Percentiles rank a stretch among this genome's conserved stretches.
Conservation (phyloP, 345 rosid genomes). For the Gossypium australe region DNA sequence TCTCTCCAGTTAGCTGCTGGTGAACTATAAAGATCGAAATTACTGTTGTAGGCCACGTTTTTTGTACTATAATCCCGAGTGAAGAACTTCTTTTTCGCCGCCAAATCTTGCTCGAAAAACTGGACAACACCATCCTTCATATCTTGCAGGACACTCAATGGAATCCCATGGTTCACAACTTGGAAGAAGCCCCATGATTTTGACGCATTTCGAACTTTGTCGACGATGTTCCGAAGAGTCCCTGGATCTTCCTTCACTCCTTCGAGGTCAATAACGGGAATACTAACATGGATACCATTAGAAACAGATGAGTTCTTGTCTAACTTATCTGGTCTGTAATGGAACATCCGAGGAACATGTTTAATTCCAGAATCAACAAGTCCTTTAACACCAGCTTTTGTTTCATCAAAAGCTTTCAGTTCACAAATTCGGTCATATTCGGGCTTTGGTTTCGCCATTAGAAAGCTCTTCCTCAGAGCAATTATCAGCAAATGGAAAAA, state of each 20-base stretch:
- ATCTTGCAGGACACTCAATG: conserved; percentile 18
- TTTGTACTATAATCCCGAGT: conserved; percentile 10
- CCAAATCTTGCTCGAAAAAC: conserved; percentile 28
- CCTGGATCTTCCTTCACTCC: not conserved
- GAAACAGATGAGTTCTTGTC: not conserved
- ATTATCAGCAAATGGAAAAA: not conserved
- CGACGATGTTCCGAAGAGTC: not conserved
- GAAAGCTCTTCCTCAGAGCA: not conserved
- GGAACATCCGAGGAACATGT: conserved; percentile 32
- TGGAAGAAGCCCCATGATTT: conserved; percentile 30
- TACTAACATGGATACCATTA: conserved; percentile 2
- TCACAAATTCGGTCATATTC: conserved; percentile 13
- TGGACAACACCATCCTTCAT: conserved; percentile 18
- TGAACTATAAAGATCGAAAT: conserved; percentile 38
- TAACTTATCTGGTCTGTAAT: not conserved
- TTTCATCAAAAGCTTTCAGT: conserved; percentile 23
- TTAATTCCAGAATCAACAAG: conserved; percentile 16
- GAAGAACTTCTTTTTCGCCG: conserved; percentile 19
- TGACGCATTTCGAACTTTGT: conserved; percentile 12
- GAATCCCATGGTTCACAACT: conserved; percentile 34
- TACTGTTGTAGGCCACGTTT: conserved; percentile 26
- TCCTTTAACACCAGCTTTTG: conserved; percentile 25
- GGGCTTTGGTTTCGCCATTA: not conserved
- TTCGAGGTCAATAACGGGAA: conserved; percentile 41
- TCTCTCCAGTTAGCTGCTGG: conserved; percentile 43